Evolutionary conservation across 1,139 yeast species (phyloP).

Genomic region (Yamadazyma conglobata): DNA sequence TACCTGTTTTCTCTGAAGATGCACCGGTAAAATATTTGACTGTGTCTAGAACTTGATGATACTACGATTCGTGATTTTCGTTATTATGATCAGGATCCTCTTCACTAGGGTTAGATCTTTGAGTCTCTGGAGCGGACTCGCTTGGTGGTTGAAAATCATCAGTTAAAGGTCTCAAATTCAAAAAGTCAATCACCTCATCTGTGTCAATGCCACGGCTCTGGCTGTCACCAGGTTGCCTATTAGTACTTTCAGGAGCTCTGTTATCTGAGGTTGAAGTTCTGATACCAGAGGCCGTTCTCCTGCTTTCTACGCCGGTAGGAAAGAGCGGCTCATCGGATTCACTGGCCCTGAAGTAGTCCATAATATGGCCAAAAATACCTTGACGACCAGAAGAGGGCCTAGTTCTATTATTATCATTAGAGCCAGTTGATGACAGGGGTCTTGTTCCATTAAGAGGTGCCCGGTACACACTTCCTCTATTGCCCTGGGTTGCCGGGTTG

Average conservation of each 20-base stretch:
- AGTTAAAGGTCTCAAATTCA: slow-evolving; percentile 25
- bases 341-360: slow-evolving; percentile 9
- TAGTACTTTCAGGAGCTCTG: no score
- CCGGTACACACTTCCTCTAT: background rate
- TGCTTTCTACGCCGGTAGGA: slow-evolving; percentile 50
- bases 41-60: no score
- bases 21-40: no score
- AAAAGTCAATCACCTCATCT: slow-evolving; percentile 23
- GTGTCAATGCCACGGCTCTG: background rate
- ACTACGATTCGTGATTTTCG: no score
- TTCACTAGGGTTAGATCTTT: no score
- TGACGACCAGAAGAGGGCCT: slow-evolving; percentile 4
- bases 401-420: background rate
- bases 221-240: no score
- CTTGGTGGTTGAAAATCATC: slow-evolving; percentile 17
- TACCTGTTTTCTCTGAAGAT: no score
- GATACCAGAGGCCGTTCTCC: slow-evolving; percentile 48
- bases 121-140: no score
- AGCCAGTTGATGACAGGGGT: background rate
- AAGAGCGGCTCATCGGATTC: slow-evolving; percentile 24
- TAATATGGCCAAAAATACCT: slow-evolving; percentile 3
- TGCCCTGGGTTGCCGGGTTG: no score
- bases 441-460: background rate
- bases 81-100: no score
- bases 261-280: slow-evolving; percentile 25